Percentiles rank a stretch among this genome's conserved stretches.
phyloP scores from a whole-genome alignment of 2,329 filamentous ascomycete species.

The Diaporthe eres region DNA sequence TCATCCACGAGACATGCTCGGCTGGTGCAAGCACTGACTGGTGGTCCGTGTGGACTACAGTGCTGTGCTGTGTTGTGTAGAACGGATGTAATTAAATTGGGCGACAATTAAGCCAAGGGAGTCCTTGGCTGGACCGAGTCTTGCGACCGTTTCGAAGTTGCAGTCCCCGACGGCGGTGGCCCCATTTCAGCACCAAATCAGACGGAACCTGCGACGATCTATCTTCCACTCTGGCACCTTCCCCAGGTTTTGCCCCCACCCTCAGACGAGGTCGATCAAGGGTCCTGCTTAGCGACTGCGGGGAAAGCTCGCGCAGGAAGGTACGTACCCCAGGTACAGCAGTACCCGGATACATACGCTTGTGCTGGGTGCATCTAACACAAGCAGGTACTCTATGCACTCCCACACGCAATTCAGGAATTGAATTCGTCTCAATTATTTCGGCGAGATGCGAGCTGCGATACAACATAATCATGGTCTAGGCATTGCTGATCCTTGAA shows the following conservation, averaged over 20 bases:
- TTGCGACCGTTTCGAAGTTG: constrained; percentile 19
- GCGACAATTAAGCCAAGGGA: not conserved
- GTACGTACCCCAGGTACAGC: not conserved
- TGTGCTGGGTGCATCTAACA: not conserved
- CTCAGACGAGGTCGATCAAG: constrained; percentile 6
- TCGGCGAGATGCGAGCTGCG: not conserved
- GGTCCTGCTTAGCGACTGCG: constrained; percentile 24
- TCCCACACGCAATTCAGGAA: not conserved
- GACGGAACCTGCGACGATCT: constrained; percentile 27
- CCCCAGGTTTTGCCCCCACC: constrained; percentile 23
- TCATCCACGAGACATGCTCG: not conserved
- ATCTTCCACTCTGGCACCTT: not conserved
- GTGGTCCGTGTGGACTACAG: too few species aligned
- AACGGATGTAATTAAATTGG: not conserved
- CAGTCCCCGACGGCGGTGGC: constrained; percentile 1
- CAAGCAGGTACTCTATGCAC: not conserved
- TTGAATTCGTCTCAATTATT: constrained; percentile 5
- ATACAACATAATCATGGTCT: not conserved
- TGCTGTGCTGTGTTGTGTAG: not conserved
- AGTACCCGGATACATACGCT: not conserved
- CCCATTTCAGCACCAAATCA: constrained; percentile 14
- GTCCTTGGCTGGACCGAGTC: not conserved
- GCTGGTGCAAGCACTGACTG: not conserved
- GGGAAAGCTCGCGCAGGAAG: not conserved
- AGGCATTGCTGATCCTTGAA: not conserved